Conservation (phyloP, 768 basidiomycete genomes). For the Lactarius vividus region DNA sequence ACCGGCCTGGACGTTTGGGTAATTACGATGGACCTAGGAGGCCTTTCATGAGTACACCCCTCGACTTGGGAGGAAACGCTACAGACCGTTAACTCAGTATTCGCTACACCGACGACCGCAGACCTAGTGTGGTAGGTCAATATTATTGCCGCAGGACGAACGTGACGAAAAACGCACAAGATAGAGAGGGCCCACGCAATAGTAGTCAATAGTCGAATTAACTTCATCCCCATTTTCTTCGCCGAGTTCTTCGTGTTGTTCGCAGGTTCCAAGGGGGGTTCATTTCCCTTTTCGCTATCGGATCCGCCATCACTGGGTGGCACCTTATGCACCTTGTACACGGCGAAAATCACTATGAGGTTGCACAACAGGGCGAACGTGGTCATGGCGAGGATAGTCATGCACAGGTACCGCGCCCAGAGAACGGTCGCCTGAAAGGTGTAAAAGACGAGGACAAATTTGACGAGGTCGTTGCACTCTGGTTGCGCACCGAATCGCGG, state of each 20-base stretch:
- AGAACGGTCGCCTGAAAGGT: neutral
- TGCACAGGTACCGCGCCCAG: neutral
- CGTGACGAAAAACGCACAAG: neutral
- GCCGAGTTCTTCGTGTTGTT: too few relatives aligned
- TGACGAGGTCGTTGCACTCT: conserved; percentile 4
- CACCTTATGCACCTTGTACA: neutral
- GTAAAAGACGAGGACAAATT: neutral
- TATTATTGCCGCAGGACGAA: neutral
- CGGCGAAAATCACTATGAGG: neutral
- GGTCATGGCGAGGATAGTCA: neutral
- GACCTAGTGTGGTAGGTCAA: neutral
- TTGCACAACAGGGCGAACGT: neutral
- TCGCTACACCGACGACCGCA: neutral
- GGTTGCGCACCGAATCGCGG: neutral
- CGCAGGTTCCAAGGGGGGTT: too few relatives aligned
- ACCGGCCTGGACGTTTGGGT: neutral
- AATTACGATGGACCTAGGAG: neutral
- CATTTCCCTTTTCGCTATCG: too few relatives aligned
- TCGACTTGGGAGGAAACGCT: neutral
- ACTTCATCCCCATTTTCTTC: neutral
- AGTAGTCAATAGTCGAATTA: neutral
- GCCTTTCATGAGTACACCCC: neutral
- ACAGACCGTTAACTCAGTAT: neutral
- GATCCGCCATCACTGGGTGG: neutral
- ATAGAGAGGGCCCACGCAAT: neutral